These are phyloP conservation scores for Paxillus rubicundulus DNA, from an alignment of 768 basidiomycete species.

Conservation along the genomic window DNA sequence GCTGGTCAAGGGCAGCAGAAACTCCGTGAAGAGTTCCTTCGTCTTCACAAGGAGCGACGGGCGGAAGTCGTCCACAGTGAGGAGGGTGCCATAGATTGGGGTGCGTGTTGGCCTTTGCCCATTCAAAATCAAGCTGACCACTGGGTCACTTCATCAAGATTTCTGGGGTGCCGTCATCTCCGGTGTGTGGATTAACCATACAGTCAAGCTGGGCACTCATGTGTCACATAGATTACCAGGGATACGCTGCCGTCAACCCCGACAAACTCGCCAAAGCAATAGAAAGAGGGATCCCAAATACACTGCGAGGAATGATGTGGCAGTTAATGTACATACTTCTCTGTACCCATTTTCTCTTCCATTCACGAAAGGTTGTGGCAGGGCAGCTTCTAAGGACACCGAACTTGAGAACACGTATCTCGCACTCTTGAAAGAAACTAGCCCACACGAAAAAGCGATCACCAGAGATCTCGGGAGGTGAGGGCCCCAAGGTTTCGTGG, in stretches of 20 bases:
- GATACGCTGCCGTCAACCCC: slow-evolving; percentile 75
- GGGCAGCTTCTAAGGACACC: slow-evolving; percentile 91
- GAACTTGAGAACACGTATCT: slow-evolving; percentile 84
- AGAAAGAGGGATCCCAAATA: slow-evolving; percentile 84
- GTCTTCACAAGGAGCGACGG: slow-evolving; percentile 57
- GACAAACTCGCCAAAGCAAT: slow-evolving; percentile 86
- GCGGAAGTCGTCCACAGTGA: slow-evolving; percentile 36
- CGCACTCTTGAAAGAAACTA: slow-evolving; percentile 74
- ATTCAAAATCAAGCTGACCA: slow-evolving; percentile 4
- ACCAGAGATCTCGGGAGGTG: slow-evolving; percentile 86
- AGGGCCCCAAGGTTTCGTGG: slow-evolving; percentile 7
- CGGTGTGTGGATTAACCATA: slow-evolving; percentile 41
- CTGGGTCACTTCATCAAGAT: slow-evolving; percentile 41
- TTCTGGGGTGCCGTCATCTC: slow-evolving; percentile 97
- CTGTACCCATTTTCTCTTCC: slow-evolving; percentile 3
- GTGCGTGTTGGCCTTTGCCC: slow-evolving; percentile 38
- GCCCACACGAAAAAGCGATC: slow-evolving; percentile 92
- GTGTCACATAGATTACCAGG: slow-evolving; percentile 71
- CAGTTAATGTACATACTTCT: slow-evolving; percentile 72
- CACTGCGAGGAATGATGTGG: slow-evolving; percentile 93
- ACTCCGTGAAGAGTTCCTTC: slow-evolving; percentile 74
- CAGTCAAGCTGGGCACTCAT: slow-evolving; percentile 6
- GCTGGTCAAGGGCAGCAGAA: slow-evolving; percentile 67
- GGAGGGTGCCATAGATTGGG: slow-evolving; percentile 71
- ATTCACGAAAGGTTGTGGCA: slow-evolving; percentile 31